A percentile compares a stretch with the other conserved stretches of the same genome.
phyloP scores from a whole-genome alignment of 2,329 filamentous ascomycete genomes.

The Beauveria asiatica region DNA sequence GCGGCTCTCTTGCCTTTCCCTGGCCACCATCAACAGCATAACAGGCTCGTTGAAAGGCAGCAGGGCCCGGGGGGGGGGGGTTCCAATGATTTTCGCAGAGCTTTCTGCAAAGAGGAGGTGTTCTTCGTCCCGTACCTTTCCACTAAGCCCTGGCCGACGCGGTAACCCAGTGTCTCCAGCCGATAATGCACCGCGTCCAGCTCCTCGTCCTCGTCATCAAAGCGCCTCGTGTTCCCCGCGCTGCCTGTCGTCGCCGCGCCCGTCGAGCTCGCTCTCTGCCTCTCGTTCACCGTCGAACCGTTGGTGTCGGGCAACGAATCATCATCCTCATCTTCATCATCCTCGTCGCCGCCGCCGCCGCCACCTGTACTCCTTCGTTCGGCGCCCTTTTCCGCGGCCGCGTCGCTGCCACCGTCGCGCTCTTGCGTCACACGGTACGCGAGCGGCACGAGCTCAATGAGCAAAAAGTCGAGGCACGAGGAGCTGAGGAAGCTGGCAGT shows the following conservation, averaged over 20 bases:
- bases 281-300: constrained; percentile 4
- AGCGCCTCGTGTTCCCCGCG: neutral
- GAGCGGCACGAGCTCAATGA: constrained; percentile 95
- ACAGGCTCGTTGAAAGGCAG: neutral
- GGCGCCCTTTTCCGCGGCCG: constrained; percentile 12
- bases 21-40: no score
- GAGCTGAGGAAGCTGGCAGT: constrained; percentile 68
- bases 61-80: neutral
- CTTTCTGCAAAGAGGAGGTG: no score
- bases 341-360: constrained; percentile 6
- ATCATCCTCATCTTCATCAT: neutral
- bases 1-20: no score
- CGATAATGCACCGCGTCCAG: constrained; percentile 78
- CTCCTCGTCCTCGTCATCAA: constrained; percentile 65
- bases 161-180: constrained; percentile 77
- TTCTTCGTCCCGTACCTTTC: constrained; percentile 57
- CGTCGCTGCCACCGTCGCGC: constrained; percentile 44
- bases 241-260: neutral
- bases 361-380: constrained; percentile 2
- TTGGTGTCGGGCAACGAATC: neutral
- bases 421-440: constrained; percentile 78
- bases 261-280: neutral
- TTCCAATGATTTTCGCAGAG: neutral
- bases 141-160: constrained; percentile 84
- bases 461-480: constrained; percentile 84